Base-by-base conservation (phyloP, 352 stramenopile species). In the Phytophthora colocasiae region DNA sequence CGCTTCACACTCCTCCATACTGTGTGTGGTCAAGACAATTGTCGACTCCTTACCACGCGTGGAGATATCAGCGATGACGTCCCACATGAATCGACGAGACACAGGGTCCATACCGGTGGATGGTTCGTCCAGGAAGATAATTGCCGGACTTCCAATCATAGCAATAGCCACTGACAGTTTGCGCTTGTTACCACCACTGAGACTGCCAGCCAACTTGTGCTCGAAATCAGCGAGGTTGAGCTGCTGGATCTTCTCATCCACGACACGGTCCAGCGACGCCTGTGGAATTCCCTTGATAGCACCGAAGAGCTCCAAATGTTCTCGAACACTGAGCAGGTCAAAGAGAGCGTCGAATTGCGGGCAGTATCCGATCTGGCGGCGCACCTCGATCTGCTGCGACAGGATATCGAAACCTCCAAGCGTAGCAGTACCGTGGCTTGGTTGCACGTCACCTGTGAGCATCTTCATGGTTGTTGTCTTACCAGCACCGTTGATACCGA, bases 401-500 rank as follows among this genome's bases (percentile, higher is more conserved):
- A 71, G 44, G 36, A 71, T 71, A 38, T 71, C 56, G 19, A 67
- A 71, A 7, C 63, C 63, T 17, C 45, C 61, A 9, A 90, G 70
- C 7, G 76, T 83, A 1, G 68, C 83, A 1, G 56, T 59, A 1
- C 83, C 83, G 14, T 65, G 66, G 1, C 43, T 87, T 0, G 81
- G 79, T 11, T 83, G 36, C 6, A 93, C 76, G 45, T 98, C 86
- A 15, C 90, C 90, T 6, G 87, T 97, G 7, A 99, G 66, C 78
- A 98, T 97, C 49, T 96, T 97, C 74, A 98, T 95, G 15, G 94
- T 97, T 8, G 95, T 98, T 0, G 92, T 97, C 68, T 99, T 98
- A 29, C 95, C 94, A 3, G 84, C 96, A n/a, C 95, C 93, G 65
- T 98, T 98, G 62, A 98, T 95, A 34, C 95, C 95, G 2, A 98